These are phyloP conservation scores for Gaertneriomyces semiglobifer DNA, from an alignment of 192 early-diverging fungal species.

Conservation along the genomic window DNA sequence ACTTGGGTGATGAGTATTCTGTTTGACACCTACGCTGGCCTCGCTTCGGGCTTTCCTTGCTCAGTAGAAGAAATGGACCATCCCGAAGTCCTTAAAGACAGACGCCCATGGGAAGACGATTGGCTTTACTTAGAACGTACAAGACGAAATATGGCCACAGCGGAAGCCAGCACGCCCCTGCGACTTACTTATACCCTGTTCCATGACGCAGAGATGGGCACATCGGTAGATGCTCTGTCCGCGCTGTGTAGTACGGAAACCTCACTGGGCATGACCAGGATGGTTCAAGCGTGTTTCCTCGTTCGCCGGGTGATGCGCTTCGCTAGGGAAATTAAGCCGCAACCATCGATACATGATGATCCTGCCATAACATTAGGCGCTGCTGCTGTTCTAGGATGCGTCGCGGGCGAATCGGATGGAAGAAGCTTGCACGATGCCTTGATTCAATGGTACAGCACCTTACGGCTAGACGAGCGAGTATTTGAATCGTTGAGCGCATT, in stretches of 20 bases:
- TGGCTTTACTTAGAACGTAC: neutral
- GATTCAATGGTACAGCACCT: conserved; percentile 14
- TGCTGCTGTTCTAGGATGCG: neutral
- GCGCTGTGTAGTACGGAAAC: neutral
- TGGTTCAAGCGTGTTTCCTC: conserved; percentile 16
- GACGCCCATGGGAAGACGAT: conserved; percentile 23
- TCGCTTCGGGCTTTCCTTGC: conserved; percentile 16
- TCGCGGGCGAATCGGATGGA: neutral
- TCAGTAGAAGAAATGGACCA: conserved; percentile 12
- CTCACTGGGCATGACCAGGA: neutral
- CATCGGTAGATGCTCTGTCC: neutral
- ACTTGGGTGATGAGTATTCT: conserved; percentile 9
- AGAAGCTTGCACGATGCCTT: conserved; percentile 16
- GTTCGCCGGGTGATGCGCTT: conserved; percentile 5
- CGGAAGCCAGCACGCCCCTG: neutral
- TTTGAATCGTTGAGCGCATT: conserved; percentile 17
- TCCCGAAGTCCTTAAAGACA: conserved; percentile 14
- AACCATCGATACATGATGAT: conserved; percentile 5
- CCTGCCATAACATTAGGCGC: conserved; percentile 3
- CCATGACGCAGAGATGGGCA: neutral
- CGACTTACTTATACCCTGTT: neutral
- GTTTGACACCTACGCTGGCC: conserved; percentile 5
- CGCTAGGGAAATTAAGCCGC: neutral
- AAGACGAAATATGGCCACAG: neutral
- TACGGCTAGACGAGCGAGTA: conserved; percentile 4